A percentile compares a stretch with the other conserved stretches of the same genome.
These are phyloP conservation scores for Gomphus bonarii DNA, from an alignment of 1,284 basidiomycete genomes.

Conservation along the genomic window DNA sequence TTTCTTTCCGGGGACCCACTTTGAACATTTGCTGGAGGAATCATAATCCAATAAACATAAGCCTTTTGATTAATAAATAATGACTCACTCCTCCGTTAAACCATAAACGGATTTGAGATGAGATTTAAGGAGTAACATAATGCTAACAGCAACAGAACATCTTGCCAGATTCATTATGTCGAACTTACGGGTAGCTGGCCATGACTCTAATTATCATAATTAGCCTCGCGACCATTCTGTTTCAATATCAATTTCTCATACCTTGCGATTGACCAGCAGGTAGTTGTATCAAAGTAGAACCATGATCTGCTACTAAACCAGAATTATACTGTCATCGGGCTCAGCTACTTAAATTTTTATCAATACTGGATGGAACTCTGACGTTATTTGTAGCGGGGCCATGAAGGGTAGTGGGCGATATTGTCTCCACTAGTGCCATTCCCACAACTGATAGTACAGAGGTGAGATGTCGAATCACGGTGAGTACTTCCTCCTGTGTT, in stretches of 20 bases:
- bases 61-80: slow-evolving; percentile 9
- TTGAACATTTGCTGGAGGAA: slow-evolving; percentile 68
- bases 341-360: not conserved
- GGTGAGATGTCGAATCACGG: slow-evolving; percentile 76
- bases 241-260: not conserved
- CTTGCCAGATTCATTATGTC: slow-evolving; percentile 33
- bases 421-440: slow-evolving; percentile 48
- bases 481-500: slow-evolving; percentile 85
- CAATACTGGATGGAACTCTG: not conserved
- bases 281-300: not conserved
- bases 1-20: slow-evolving; percentile 80
- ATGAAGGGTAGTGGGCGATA: slow-evolving; percentile 8
- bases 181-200: slow-evolving; percentile 14
- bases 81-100: slow-evolving; percentile 74
- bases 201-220: not conserved
- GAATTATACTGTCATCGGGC: not conserved
- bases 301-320: not conserved
- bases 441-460: slow-evolving; percentile 77
- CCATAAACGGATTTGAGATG: slow-evolving; percentile 75
- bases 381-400: not conserved
- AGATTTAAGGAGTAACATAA: slow-evolving; percentile 77
- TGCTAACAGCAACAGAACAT: slow-evolving; percentile 61
- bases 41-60: slow-evolving; percentile 10
- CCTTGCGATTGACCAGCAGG: not conserved
- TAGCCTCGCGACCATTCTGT: not conserved